These are phyloP conservation scores for Lipomyces anomalus DNA, from an alignment of 805 yeast genomes.

Conservation along the genomic window DNA sequence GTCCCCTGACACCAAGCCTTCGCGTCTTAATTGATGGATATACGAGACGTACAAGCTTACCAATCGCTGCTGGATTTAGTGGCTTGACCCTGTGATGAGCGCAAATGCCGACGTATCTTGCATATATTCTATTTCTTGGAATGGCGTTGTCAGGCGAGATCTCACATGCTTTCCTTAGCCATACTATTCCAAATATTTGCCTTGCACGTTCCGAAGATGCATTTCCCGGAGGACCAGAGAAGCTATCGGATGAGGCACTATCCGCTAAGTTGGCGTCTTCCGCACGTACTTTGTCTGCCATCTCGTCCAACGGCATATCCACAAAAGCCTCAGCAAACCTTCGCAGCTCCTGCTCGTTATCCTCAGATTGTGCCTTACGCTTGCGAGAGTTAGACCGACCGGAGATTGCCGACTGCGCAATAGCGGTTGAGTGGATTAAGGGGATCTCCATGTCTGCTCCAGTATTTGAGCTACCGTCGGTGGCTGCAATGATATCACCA, in stretches of 20 bases:
- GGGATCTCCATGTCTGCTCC: no score
- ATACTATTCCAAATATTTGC: constrained; percentile 76
- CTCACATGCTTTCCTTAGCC: constrained; percentile 65
- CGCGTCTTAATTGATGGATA: constrained; percentile 68
- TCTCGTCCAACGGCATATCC: constrained; percentile 19
- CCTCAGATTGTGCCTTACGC: constrained; percentile 16
- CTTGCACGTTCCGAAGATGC: constrained; percentile 32
- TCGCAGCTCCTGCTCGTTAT: constrained; percentile 25
- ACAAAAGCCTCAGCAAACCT: constrained; percentile 19
- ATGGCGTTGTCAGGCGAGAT: constrained; percentile 47
- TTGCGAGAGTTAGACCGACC: no score
- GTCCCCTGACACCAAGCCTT: constrained; percentile 75
- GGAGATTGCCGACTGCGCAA: no score
- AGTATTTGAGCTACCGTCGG: no score
- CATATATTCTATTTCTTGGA: constrained; percentile 63
- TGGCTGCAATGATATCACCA: no score
- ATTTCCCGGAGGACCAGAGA: neutral
- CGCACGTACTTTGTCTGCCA: constrained; percentile 25
- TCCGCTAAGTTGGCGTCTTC: constrained; percentile 15
- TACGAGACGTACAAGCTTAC: constrained; percentile 59
- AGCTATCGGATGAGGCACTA: neutral
- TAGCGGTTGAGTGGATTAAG: no score
- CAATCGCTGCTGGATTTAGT: constrained; percentile 71
- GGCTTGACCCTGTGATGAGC: constrained; percentile 51
- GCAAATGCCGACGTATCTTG: constrained; percentile 56